phyloP scores from a whole-genome alignment of 2,329 filamentous ascomycete genomes.

The Ambrosiella xylebori region DNA sequence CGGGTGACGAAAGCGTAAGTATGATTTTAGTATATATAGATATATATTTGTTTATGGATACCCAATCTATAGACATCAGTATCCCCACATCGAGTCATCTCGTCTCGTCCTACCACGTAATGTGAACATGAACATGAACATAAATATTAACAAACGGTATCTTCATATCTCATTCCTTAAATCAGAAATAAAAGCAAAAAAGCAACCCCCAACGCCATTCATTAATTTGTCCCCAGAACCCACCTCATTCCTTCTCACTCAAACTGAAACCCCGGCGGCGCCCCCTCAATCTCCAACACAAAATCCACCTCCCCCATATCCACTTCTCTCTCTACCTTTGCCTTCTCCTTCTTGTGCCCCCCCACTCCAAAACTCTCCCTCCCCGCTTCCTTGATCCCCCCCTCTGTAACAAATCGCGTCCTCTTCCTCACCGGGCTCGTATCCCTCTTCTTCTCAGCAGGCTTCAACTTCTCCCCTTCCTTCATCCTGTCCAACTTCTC shows the following conservation, averaged over 20 bases:
- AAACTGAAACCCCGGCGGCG: slow-evolving; percentile 11
- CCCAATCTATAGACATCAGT: not conserved
- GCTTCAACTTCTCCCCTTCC: slow-evolving; percentile 34
- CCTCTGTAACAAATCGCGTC: slow-evolving; percentile 63
- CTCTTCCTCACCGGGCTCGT: slow-evolving; percentile 45
- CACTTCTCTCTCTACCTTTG: not conserved
- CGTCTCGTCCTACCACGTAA: too few species aligned
- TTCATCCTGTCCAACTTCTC: slow-evolving; percentile 45
- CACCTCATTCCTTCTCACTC: not conserved
- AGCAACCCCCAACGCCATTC: not conserved
- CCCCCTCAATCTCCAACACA: slow-evolving; percentile 12
- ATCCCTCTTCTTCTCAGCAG: slow-evolving; percentile 15
- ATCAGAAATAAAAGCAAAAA: not conserved
- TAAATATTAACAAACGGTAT: too few species aligned
- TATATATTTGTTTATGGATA: too few species aligned
- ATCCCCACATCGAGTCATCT: not conserved
- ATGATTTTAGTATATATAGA: too few species aligned
- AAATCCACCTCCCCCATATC: slow-evolving; percentile 10
- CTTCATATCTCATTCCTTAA: not conserved
- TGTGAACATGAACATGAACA: too few species aligned
- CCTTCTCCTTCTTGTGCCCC: not conserved
- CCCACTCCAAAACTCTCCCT: slow-evolving; percentile 46
- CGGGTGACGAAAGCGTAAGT: too few species aligned
- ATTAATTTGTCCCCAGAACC: not conserved
- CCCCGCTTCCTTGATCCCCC: slow-evolving; percentile 61